Conservation (phyloP, 768 basidiomycete species). For the Lactarius sanguifluus region DNA sequence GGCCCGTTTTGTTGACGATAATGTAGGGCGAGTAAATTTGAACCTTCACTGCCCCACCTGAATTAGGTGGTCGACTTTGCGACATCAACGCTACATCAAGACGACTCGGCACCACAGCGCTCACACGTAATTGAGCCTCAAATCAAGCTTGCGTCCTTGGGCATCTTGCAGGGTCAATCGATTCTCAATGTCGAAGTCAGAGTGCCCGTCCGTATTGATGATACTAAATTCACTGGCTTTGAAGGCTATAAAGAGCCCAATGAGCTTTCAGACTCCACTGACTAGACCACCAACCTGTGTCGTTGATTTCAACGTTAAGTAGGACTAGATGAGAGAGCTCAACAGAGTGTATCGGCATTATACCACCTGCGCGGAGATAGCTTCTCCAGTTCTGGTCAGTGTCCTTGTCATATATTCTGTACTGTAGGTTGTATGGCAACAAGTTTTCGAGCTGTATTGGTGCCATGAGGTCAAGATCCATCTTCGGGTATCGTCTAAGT, state of each 20-base stretch:
- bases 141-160: slow-evolving; percentile 69
- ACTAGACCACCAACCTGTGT: slow-evolving; percentile 61
- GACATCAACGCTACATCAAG: slow-evolving; percentile 1
- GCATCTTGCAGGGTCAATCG: slow-evolving; percentile 71
- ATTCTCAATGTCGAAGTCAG: slow-evolving; percentile 83
- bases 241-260: slow-evolving; percentile 54
- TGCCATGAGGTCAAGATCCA: slow-evolving; percentile 83
- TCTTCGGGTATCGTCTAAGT: slow-evolving; percentile 76
- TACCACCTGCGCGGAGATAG: slow-evolving; percentile 88
- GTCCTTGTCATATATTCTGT: slow-evolving; percentile 96
- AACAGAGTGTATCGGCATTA: slow-evolving; percentile 96
- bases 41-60: slow-evolving; percentile 94
- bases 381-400: slow-evolving; percentile 93
- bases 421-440: slow-evolving; percentile 90
- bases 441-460: slow-evolving; percentile 96
- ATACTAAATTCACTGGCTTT: slow-evolving; percentile 96
- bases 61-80: slow-evolving; percentile 71
- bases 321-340: slow-evolving; percentile 88
- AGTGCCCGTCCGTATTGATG: slow-evolving; percentile 90
- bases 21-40: slow-evolving; percentile 92
- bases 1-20: slow-evolving; percentile 87
- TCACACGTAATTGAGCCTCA: slow-evolving; percentile 89
- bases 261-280: background rate
- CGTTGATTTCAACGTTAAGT: slow-evolving; percentile 87
- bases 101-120: slow-evolving; percentile 34